Evolutionary conservation across 2,329 filamentous ascomycete genomes (phyloP).

Genomic region (Stachybotrys echinatus): DNA sequence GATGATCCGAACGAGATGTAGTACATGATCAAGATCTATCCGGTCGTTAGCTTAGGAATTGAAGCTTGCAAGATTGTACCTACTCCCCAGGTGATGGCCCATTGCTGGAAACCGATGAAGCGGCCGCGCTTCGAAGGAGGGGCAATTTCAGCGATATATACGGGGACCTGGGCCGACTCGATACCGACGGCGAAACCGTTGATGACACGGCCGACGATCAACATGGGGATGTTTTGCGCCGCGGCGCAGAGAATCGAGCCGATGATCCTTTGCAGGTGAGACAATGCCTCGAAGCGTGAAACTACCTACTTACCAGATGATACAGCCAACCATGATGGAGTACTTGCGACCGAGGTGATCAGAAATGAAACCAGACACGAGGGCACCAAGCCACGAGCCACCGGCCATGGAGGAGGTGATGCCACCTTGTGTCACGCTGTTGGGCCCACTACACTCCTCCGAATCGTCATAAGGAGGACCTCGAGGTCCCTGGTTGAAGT

Average conservation of each 20-base stretch:
- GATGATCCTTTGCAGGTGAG: constrained; percentile 30
- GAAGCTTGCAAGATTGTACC: no score
- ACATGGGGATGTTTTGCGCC: constrained; percentile 30
- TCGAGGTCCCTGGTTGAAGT: constrained; percentile 29
- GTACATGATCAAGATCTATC: constrained; percentile 67
- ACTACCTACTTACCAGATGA: constrained; percentile 39
- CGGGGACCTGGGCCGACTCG: constrained; percentile 55
- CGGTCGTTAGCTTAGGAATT: no score
- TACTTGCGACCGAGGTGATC: constrained; percentile 44
- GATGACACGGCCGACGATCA: constrained; percentile 49
- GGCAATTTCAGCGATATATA: constrained; percentile 60
- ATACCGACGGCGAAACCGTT: constrained; percentile 61
- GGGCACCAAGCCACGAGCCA: constrained; percentile 44
- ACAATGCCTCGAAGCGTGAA: background rate
- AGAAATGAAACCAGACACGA: constrained; percentile 42
- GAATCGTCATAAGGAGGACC: constrained; percentile 23
- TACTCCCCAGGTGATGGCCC: constrained; percentile 59
- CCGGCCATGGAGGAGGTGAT: constrained; percentile 48
- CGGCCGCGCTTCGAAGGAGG: constrained; percentile 46
- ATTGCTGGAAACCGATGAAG: constrained; percentile 66
- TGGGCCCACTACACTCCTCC: constrained; percentile 23
- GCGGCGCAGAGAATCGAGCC: constrained; percentile 42
- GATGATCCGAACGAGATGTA: constrained; percentile 62
- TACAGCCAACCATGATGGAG: constrained; percentile 43
- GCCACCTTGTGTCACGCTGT: constrained; percentile 41